Conservation (phyloP, 495 filamentous ascomycete species). For the Thozetella sp. region DNA sequence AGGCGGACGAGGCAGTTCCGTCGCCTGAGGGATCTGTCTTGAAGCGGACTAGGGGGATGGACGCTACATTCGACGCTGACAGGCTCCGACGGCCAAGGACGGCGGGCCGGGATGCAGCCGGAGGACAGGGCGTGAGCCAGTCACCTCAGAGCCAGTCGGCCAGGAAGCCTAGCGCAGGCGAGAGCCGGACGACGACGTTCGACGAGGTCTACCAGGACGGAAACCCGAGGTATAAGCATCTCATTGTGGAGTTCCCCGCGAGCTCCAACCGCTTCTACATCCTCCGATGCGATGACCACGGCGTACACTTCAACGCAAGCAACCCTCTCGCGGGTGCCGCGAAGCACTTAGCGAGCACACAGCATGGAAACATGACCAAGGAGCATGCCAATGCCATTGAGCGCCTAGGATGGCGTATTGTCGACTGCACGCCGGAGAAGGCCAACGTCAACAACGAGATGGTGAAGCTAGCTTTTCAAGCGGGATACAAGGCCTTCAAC, state of each 20-base stretch:
- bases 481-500: constrained; percentile 32
- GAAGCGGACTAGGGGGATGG: neutral
- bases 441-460: constrained; percentile 32
- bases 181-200: constrained; percentile 29
- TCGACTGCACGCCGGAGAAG: constrained; percentile 25
- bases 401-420: constrained; percentile 33
- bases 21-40: neutral
- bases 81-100: neutral
- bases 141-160: neutral
- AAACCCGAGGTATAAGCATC: constrained; percentile 34
- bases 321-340: constrained; percentile 40
- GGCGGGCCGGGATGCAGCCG: neutral
- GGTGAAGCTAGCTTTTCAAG: constrained; percentile 22
- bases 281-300: constrained; percentile 42
- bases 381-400: constrained; percentile 26
- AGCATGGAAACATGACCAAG: constrained; percentile 34
- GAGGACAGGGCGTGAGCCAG: neutral
- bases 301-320: constrained; percentile 35
- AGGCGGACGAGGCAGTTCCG: neutral
- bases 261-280: constrained; percentile 33
- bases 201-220: constrained; percentile 38
- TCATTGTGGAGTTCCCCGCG: constrained; percentile 38
- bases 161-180: neutral
- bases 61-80: neutral
- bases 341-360: constrained; percentile 35